Evolutionary conservation across 768 basidiomycete species (phyloP).

Genomic region (Kockovaella imperatae): DNA sequence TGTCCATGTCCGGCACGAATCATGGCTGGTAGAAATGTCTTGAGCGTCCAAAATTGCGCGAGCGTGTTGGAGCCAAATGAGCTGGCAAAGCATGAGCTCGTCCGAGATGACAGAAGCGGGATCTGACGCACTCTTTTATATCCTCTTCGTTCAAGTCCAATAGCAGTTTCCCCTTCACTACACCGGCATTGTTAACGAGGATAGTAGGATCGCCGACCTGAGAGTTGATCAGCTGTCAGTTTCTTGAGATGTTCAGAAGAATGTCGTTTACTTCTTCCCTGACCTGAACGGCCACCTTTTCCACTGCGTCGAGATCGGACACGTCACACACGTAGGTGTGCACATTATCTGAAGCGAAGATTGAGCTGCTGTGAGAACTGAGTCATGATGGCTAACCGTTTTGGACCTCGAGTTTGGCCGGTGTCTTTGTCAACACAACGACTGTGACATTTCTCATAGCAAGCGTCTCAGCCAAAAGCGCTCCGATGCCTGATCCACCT

Average conservation of each 20-base stretch:
- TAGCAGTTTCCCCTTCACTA: slow-evolving; percentile 80
- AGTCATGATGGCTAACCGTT: slow-evolving; percentile 51
- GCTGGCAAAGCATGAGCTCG: slow-evolving; percentile 48
- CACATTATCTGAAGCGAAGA: slow-evolving; percentile 57
- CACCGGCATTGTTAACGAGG: slow-evolving; percentile 89
- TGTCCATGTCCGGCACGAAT: slow-evolving; percentile 71
- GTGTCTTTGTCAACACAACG: slow-evolving; percentile 72
- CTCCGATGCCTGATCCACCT: slow-evolving; percentile 87
- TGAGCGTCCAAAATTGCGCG: slow-evolving; percentile 83
- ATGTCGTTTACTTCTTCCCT: slow-evolving; percentile 62
- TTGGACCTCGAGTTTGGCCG: slow-evolving; percentile 56
- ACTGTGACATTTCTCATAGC: slow-evolving; percentile 74
- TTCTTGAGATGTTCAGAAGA: background rate
- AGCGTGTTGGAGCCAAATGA: slow-evolving; percentile 84
- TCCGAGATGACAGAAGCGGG: slow-evolving; percentile 1
- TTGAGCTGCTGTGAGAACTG: background rate
- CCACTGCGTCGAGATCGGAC: slow-evolving; percentile 77
- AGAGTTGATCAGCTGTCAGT: background rate
- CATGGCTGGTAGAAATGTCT: slow-evolving; percentile 86
- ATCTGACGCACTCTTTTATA: slow-evolving; percentile 63
- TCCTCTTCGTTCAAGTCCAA: slow-evolving; percentile 72
- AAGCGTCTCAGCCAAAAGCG: slow-evolving; percentile 76
- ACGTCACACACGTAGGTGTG: slow-evolving; percentile 85
- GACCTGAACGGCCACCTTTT: slow-evolving; percentile 63
- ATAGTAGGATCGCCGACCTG: slow-evolving; percentile 84